Conservation (phyloP, 495 filamentous ascomycete genomes). For the Aspergillus bertholletiae region DNA sequence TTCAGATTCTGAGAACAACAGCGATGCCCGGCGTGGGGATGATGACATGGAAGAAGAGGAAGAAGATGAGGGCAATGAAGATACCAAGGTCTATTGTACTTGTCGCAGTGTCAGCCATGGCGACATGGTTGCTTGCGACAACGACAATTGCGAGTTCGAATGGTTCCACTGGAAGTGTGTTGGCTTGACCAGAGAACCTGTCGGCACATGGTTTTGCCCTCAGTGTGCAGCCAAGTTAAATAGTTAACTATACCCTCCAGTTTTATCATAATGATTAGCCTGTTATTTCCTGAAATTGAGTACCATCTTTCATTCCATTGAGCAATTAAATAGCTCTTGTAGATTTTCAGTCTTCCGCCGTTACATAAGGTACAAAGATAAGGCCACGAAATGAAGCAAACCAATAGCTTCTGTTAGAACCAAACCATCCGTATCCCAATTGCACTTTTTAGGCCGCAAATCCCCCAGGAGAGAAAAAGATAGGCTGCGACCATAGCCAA, state of each 20-base stretch:
- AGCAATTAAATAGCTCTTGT: neutral
- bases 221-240: constrained; percentile 66
- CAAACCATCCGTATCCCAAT: constrained; percentile 3
- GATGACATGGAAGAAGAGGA: constrained; percentile 66
- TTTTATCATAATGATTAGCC: constrained; percentile 1
- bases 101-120: constrained; percentile 92
- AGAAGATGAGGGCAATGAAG: constrained; percentile 81
- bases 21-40: constrained; percentile 31
- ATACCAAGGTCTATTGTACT: constrained; percentile 86
- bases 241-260: constrained; percentile 23
- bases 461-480: constrained; percentile 2
- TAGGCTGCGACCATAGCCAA: constrained; percentile 11
- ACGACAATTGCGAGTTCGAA: constrained; percentile 84
- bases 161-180: constrained; percentile 99
- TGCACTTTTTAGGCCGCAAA: constrained; percentile 5
- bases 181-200: constrained; percentile 81
- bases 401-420: constrained; percentile 1
- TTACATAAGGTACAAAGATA: neutral
- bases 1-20: constrained; percentile 46
- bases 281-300: constrained; percentile 3
- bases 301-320: neutral
- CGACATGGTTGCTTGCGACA: constrained; percentile 98
- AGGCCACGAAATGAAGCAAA: neutral
- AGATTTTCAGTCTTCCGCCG: neutral
- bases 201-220: constrained; percentile 90